These are phyloP conservation scores for Selaginella tamariscina DNA, from an alignment of 75 land plant species.

Conservation along the genomic window DNA sequence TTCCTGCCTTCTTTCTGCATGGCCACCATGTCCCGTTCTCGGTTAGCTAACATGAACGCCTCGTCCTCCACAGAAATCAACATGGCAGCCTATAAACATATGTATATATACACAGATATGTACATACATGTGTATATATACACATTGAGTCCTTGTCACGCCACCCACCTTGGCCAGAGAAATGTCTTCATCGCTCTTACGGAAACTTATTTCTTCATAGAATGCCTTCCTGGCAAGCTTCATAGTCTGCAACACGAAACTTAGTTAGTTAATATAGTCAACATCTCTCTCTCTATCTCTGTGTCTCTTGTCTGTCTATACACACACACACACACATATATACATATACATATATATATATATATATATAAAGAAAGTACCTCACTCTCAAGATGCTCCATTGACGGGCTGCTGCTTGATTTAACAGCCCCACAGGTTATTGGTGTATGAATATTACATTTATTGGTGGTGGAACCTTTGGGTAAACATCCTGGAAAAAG, in stretches of 20 bases:
- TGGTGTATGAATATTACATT: no score
- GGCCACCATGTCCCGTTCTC: slow-evolving; percentile 40
- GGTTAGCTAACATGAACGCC: slow-evolving; percentile 37
- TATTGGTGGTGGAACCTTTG: no score
- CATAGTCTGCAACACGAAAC: slow-evolving; percentile 29
- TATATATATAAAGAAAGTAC: no score
- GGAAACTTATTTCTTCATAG: slow-evolving; percentile 34
- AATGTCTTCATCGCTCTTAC: slow-evolving; percentile 29
- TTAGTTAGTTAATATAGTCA: no score
- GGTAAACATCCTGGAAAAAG: no score
- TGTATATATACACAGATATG: background rate
- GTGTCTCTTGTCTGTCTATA: no score
- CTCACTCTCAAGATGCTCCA: background rate
- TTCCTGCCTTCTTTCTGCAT: slow-evolving; percentile 29
- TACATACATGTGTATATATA: background rate
- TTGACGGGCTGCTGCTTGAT: background rate
- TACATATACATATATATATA: no score
- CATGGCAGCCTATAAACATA: slow-evolving; percentile 37
- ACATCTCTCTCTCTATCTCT: no score
- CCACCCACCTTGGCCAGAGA: slow-evolving; percentile 48
- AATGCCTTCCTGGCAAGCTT: slow-evolving; percentile 40
- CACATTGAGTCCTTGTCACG: background rate
- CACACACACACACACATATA: background rate
- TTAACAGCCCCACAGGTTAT: background rate
- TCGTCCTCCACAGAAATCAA: slow-evolving; percentile 62